phyloP scores from a whole-genome alignment of 345 rosid species.

The Syzygium jambos region DNA sequence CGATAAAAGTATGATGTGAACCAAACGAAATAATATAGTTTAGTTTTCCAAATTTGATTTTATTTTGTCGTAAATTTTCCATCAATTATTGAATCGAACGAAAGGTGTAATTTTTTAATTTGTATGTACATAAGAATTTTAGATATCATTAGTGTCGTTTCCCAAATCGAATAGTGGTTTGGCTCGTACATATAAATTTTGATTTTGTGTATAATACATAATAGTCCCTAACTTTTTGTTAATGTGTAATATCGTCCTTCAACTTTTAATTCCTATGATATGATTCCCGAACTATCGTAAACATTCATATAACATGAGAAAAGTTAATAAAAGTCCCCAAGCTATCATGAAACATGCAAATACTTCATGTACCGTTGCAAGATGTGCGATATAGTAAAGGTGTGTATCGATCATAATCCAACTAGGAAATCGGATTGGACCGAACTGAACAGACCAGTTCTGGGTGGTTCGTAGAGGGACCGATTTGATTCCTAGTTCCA shows the following conservation, averaged over 20 bases:
- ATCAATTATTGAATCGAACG: background rate
- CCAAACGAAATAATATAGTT: background rate
- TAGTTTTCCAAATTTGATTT: background rate
- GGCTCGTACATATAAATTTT: no score
- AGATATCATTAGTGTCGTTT: background rate
- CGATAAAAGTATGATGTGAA: background rate
- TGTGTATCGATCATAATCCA: background rate
- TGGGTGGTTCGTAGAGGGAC: background rate
- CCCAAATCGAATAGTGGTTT: no score
- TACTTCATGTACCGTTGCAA: background rate
- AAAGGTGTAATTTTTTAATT: background rate
- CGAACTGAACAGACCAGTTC: rapidly evolving
- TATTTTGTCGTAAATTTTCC: background rate
- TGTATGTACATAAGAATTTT: no score
- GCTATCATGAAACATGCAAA: no score
- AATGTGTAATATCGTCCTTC: no score
- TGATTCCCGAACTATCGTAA: no score
- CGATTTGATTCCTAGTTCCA: rapidly evolving
- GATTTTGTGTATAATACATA: no score
- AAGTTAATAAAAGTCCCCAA: rapidly evolving
- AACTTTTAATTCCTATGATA: no score
- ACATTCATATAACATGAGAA: rapidly evolving
- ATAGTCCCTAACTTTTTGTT: no score
- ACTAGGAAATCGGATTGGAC: rapidly evolving
- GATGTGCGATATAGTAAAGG: no score